Base-by-base conservation (phyloP, 192 early-diverging fungal genomes). In the Diversispora eburnea region DNA sequence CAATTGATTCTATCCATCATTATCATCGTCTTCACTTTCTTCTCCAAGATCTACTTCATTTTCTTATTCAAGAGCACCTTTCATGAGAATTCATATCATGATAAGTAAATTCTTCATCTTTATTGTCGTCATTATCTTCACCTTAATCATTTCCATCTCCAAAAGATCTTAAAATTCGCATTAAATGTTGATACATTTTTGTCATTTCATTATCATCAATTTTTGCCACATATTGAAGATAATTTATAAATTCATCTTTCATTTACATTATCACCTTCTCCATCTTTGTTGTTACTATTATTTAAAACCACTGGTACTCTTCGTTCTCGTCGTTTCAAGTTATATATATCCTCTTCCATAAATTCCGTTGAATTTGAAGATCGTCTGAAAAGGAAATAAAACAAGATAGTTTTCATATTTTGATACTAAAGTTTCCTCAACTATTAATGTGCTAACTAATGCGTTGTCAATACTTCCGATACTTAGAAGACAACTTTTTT, bases 141-240 rank as follows among this genome's bases (percentile, higher is more conserved):
- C 3, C 33, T 22, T 22, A 1, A 22, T 17, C 22, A 62, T 3
- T 42, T 0, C 6, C 67, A 12, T 70, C 20, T 6, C 10, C 52
- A 56, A 70, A 56, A 17, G 68, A 56, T 19, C 43, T 8, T 20
- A 70, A 56, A 43, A 70, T 15, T 6, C 67, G 67, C 41, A 52
- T 6, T 17, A 70, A 56, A 70, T 70, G 54, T 70, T 70, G 68
- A 57, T 57, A 70, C 39, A 70, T 56, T 41, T 56, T 70, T 70
- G 54, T 6, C 68, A 70, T 70, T 57, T 70, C 5, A 39, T 57
- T 41, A 20, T 70, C 52, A 46, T 70, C 52, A 5, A 22, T 8
- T 41, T 51, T 68, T 25, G 67, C 49, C n/a, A 68, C 4, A 54
- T 68, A 5, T 39, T 49, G 39, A n/a, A 68, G 25, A 8, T n/a